Evolutionary conservation across 148 eudicot species (phyloP), one percentile per base, ranked within the genome.

Genomic region (Rhododendron ferrugineum): DNA sequence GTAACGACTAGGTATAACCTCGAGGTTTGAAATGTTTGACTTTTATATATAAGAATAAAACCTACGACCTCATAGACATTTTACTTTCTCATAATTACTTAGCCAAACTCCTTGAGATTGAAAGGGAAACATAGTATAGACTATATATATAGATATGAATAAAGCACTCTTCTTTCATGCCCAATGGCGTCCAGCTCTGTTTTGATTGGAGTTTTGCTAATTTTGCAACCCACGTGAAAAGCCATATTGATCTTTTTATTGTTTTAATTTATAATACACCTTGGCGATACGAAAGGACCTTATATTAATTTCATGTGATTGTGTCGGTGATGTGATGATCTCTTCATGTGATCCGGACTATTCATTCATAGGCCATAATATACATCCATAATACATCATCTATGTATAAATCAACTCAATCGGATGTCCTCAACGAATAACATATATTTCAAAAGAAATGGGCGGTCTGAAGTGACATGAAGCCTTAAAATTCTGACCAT

Each of bases 1-100:
- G 7, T 40, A 40, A 40, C 44, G 44, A 5, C 1, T 0, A 40
- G 44, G 1, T 0, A 40, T 6, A 40, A 0, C 8, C 1, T 1
- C 7, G 3, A 46, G 0, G 0, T 46, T 46, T 9, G 0, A 0
- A 46, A 46, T 46, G 0, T 40, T 40, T 9, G 2, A 0, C 3
- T 11, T 9, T 0, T 11, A 0, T 46, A 40, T 0, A 40, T 40
- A 6, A 11, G 2, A 46, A 46, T 0, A 9, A 46, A 46, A 7
- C 11, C 3, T 46, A 0, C 9, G 11, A 46, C 11, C 49, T 9
- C 2, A 9, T 46, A 11, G 0, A 46, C 49, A 46, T 3, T 46
- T 46, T 46, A 0, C 11, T 46, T 46, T 46, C 7, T 40, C 8
- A 5, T 6, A 40, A 40, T 40, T 40, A 40, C 5, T 40, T 40